Percentiles rank a stretch among this genome's conserved stretches.
These are phyloP conservation scores for Chlamydomonas asymmetrica DNA, from an alignment of 139 green algal species.

Conservation along the genomic window DNA sequence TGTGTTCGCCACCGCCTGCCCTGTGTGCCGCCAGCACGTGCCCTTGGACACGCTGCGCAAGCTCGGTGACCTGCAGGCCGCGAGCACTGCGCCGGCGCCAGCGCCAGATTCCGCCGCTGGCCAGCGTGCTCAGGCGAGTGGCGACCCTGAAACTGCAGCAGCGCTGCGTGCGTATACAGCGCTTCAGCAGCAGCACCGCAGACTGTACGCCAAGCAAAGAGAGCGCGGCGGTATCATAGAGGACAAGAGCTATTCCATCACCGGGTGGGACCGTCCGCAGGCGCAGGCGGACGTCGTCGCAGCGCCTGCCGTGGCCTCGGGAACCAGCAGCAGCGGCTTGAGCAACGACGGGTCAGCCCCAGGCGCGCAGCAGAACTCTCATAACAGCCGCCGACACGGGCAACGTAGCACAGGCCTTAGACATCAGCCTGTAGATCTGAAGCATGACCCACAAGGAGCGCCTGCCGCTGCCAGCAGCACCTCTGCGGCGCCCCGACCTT, in stretches of 20 bases:
- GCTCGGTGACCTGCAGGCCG: no score
- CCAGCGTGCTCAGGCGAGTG: background rate
- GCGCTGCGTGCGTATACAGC: constrained; percentile 1
- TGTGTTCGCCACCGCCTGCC: constrained; percentile 26
- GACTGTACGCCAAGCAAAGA: constrained; percentile 2
- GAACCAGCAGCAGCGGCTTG: no score
- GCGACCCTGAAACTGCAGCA: background rate
- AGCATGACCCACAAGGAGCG: no score
- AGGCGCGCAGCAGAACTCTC: no score
- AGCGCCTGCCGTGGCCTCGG: no score
- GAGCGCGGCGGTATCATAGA: constrained; percentile 11
- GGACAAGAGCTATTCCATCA: constrained; percentile 10
- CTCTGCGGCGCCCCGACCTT: no score
- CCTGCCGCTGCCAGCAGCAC: no score
- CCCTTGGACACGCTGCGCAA: background rate
- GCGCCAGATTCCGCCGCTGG: background rate
- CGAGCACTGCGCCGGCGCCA: no score
- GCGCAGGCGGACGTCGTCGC: background rate
- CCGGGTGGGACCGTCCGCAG: background rate
- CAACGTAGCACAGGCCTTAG: no score
- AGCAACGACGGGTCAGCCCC: no score
- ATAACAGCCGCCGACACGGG: no score
- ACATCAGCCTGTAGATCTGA: no score
- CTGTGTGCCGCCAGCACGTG: constrained; percentile 15
- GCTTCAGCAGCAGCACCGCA: constrained; percentile 3